Conservation (phyloP, 805 yeast genomes). For the Kluyveromyces lactis region DNA sequence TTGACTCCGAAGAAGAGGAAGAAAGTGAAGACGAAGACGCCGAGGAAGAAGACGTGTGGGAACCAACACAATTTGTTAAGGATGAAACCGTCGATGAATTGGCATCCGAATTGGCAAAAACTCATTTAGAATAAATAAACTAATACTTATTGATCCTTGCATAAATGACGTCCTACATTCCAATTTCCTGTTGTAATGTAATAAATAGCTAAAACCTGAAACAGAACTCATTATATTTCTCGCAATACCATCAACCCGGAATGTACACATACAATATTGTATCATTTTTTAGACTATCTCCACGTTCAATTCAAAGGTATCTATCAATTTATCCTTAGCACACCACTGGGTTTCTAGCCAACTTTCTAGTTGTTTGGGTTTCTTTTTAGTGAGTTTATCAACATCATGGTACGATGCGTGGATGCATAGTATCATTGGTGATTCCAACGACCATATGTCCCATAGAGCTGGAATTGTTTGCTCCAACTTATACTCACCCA, state of each 20-base stretch:
- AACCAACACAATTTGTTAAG: constrained; percentile 41
- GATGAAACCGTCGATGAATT: constrained; percentile 43
- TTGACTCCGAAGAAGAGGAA: constrained; percentile 51
- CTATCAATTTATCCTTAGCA: constrained; percentile 51
- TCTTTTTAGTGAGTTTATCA: constrained; percentile 41
- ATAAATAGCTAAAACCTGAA: too few species aligned
- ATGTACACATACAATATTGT: not conserved
- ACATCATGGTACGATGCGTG: constrained; percentile 39
- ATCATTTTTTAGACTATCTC: not conserved
- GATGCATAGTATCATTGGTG: constrained; percentile 34
- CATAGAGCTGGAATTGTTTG: constrained; percentile 27
- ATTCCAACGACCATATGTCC: constrained; percentile 15
- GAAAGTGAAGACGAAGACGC: constrained; percentile 34
- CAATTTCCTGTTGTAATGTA: not conserved
- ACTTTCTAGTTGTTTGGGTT: constrained; percentile 50
- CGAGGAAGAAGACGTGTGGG: constrained; percentile 34
- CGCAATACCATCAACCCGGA: too few species aligned
- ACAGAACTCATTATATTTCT: too few species aligned
- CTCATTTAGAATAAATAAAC: constrained; percentile 32
- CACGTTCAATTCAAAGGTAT: constrained; percentile 26
- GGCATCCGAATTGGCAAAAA: constrained; percentile 48
- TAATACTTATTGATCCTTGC: not conserved
- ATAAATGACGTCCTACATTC: not conserved
- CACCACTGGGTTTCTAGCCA: constrained; percentile 75
- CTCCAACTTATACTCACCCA: constrained; percentile 18